Base-by-base conservation (phyloP, 2,329 filamentous ascomycete genomes). In the Sclerotinia nivalis region DNA sequence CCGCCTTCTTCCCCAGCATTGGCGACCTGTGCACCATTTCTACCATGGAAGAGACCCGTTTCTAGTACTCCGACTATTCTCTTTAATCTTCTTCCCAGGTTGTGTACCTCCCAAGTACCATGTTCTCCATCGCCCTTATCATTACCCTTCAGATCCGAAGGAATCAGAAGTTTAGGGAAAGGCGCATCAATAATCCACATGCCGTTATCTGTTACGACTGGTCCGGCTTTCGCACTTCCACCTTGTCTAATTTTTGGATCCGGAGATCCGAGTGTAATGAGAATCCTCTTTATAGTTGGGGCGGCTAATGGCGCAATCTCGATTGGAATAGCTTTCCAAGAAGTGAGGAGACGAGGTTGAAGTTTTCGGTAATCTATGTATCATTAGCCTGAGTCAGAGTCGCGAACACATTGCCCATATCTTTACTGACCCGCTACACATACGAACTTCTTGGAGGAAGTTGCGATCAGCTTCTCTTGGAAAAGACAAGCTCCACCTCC, bases 401-500 rank as follows among this genome's bases (percentile, higher is more conserved):
- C n/a, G 10, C 59, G 13, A 40, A 43, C n/a, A 28, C 49, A 28
- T 5, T 22, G n/a, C 15, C 34, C 58, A n/a, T 60, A 34, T n/a
- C 3, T 54, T 62, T 25, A 69, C 85, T 77, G 81, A 92, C 90
- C 91, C 69, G 93, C 93, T 70, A 96, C 93, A 76, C 92, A 95
- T 72, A 97, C 86, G 77, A 97, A 97, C 78, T 92, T 92, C 81
- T 89, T 91, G 4, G 93, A 91, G 64, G 91, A 88, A 71, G 93
- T 88, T 7, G 94, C 94, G 6, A 99, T 94, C 49, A 99, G 85
- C 84, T 99, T 99, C 83, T 99, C 96, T 81, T 98, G 96, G 83
- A 97, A 97, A 69, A 98, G 83, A 81, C 96, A 99, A n/a, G 93
- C 96, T 70, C 96, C 96, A 64, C 96, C 96, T 68, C 96, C 96